Evolutionary conservation across 1,284 basidiomycete genomes (phyloP).

Genomic region (Athelia sp.): DNA sequence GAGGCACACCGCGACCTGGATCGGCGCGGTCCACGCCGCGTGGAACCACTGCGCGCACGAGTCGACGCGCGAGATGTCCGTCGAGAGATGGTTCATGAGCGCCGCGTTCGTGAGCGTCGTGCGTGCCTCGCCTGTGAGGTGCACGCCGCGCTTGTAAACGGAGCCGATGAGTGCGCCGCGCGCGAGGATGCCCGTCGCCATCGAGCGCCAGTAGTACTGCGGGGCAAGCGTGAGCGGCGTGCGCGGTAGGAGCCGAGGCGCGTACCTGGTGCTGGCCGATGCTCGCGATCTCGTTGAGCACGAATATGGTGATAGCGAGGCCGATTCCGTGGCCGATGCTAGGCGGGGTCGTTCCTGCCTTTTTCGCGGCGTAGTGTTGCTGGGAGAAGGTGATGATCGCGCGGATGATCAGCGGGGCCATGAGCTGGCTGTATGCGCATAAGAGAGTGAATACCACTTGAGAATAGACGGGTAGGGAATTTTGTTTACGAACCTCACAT

Average conservation of each 20-base stretch:
- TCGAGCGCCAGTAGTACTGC: constrained; percentile 76
- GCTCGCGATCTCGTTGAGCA: constrained; percentile 52
- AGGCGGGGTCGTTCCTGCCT: constrained; percentile 31
- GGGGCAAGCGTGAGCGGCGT: constrained; percentile 4
- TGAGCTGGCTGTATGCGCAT: constrained; percentile 55
- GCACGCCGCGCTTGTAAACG: constrained; percentile 70
- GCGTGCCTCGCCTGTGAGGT: constrained; percentile 63
- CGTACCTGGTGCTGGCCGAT: constrained; percentile 58
- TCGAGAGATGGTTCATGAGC: constrained; percentile 72
- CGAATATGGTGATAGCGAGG: constrained; percentile 69
- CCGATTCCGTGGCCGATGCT: constrained; percentile 63
- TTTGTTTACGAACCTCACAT: too few relatives aligned
- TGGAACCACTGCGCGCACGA: constrained; percentile 61
- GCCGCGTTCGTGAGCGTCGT: constrained; percentile 60
- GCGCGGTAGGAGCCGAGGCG: background rate
- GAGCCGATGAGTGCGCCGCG: constrained; percentile 72
- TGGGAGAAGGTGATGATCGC: constrained; percentile 67
- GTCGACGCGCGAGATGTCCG: constrained; percentile 57
- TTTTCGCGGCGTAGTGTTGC: constrained; percentile 32
- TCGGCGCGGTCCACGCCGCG: constrained; percentile 64
- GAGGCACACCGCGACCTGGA: constrained; percentile 59
- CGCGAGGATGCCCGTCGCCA: constrained; percentile 65
- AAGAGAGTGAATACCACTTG: too few relatives aligned
- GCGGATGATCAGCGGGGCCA: constrained; percentile 57
- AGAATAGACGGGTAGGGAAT: too few relatives aligned